phyloP scores from a whole-genome alignment of 108 stramenopile genomes.

The Aurantiochytrium sp. region DNA sequence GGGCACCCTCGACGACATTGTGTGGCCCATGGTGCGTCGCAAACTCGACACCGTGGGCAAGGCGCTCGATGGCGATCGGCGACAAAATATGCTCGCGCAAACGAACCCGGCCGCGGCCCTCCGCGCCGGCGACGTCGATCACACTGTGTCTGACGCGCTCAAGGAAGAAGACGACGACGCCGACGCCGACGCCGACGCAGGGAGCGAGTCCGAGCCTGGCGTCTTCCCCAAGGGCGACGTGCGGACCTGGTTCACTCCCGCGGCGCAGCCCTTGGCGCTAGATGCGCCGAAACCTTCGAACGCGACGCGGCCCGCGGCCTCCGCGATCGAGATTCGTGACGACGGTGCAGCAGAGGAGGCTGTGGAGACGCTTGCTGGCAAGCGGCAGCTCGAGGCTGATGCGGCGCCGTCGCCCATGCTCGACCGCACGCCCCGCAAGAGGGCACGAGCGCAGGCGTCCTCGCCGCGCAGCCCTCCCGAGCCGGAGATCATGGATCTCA shows the following conservation, averaged over 20 bases:
- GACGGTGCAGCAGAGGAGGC: too few relatives aligned
- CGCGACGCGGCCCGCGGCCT: too few relatives aligned
- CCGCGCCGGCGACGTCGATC: background rate
- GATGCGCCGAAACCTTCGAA: background rate
- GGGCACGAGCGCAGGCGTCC: background rate
- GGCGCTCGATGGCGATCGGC: constrained; percentile 63
- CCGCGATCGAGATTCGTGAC: too few relatives aligned
- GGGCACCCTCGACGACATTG: constrained; percentile 60
- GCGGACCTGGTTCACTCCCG: background rate
- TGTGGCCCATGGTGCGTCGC: constrained; percentile 71
- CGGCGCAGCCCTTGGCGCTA: background rate
- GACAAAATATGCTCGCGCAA: background rate
- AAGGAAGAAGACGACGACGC: background rate
- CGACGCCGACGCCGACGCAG: background rate
- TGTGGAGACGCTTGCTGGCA: too few relatives aligned
- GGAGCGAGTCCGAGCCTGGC: background rate
- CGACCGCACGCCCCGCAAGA: too few relatives aligned
- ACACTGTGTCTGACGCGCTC: background rate
- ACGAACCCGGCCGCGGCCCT: background rate
- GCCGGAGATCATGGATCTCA: background rate
- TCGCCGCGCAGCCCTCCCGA: background rate
- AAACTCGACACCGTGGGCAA: constrained; percentile 65
- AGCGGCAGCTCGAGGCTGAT: too few relatives aligned
- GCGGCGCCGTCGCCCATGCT: background rate
- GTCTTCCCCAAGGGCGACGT: background rate